Evolutionary conservation across 257 asterid genomes (phyloP).

Genomic region (Capsicum baccatum): DNA sequence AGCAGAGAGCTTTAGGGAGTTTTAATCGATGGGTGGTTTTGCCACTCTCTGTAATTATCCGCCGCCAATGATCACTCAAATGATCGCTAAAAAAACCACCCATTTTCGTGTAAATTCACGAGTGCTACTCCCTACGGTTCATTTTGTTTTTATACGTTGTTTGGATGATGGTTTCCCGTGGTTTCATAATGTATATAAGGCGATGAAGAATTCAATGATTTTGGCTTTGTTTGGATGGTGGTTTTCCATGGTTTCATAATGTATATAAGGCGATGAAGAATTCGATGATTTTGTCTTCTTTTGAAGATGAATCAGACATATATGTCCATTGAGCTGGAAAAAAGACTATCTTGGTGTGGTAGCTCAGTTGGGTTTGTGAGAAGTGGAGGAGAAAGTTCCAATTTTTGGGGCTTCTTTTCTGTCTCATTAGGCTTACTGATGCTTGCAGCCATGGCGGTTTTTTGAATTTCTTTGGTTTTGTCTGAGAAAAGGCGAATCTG

Average conservation of each 20-base stretch:
- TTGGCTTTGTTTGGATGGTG: no score
- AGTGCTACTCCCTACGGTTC: background rate
- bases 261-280: background rate
- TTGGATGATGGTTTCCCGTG: no score
- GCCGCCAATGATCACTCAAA: slow-evolving; percentile 37
- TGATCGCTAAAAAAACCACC: slow-evolving; percentile 5
- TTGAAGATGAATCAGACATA: background rate
- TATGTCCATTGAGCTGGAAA: background rate
- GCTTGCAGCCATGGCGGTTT: background rate
- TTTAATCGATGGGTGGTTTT: slow-evolving; percentile 45
- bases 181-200: no score
- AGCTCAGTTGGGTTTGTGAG: background rate
- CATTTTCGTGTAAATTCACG: background rate
- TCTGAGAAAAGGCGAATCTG: background rate
- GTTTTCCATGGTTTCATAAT: no score
- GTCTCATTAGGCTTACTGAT: background rate
- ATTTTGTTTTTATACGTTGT: background rate
- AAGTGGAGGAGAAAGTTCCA: background rate
- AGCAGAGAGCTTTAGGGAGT: slow-evolving; percentile 31
- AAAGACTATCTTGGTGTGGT: background rate
- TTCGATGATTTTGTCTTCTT: background rate
- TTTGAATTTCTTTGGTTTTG: background rate
- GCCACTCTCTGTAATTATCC: slow-evolving; percentile 34
- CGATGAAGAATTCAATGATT: no score
- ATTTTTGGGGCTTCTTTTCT: background rate